Base-by-base conservation (phyloP, 345 rosid genomes). In the Rubroshorea leprosula region DNA sequence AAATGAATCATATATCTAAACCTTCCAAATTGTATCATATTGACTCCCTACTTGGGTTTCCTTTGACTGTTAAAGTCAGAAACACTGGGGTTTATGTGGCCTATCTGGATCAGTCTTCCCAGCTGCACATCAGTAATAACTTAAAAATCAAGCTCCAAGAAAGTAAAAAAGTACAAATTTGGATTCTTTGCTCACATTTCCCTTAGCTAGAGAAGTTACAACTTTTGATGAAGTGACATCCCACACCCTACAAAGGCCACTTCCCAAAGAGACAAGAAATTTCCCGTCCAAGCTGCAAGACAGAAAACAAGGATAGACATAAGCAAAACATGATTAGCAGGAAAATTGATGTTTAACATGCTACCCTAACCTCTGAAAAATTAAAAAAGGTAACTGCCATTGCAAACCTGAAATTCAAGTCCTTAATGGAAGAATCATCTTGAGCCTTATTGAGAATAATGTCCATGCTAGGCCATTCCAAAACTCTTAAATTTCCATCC, bases 391-490 rank as follows among this genome's bases (percentile, higher is more conserved):
- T 77, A 10, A n/a, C 3, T 27, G 47, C 26, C 22, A 23, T 8
- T 47, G 27, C 56, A 53, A 26, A 92, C 99, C 99, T 90, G 85
- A 94, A 90, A 72, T 78, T 74, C 53, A 87, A 61, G 79, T 80
- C 79, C 69, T 84, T 85, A 13, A 85, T 66, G 11, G 87, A 74
- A 26, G 77, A 14, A 78, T 83, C 95, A 59, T 86, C 89, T 69
- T 87, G 45, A 55, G 73, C 78, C 72, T 85, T 87, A 27, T 84
- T 57, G 31, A 87, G 75, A 70, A 81, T 68, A 16, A 55, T 68
- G 38, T 78, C 83, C 96, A 93, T 79, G 75, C 86, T 69, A 54
- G 94, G 94, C 97, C 97, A 90, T 67, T 82, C 77, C 69, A 85
- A 83, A 73, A 87, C 73, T 65, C 87, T 80, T 71, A 91, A 71